phyloP scores from a whole-genome alignment of 106 monocot genomes.

The Alisma plantagoaquatica region DNA sequence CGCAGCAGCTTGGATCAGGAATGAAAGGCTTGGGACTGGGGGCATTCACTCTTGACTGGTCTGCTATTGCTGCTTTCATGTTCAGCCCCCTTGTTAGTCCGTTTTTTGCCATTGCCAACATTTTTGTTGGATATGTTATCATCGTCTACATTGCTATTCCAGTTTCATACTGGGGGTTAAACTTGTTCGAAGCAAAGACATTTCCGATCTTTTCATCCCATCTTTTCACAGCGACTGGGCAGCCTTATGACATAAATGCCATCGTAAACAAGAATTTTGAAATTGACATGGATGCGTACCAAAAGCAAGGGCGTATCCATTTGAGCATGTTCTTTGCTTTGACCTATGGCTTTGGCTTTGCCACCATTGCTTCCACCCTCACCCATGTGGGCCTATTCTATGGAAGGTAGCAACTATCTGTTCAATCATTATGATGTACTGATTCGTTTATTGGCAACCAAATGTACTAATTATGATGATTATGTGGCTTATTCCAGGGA shows the following conservation, averaged over 20 bases:
- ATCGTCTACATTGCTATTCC: conserved; percentile 58
- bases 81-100: conserved; percentile 75
- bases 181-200: conserved; percentile 61
- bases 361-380: conserved; percentile 74
- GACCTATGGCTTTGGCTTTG: conserved; percentile 75
- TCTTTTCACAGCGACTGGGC: conserved; percentile 42
- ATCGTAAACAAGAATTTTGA: conserved; percentile 81
- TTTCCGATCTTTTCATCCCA: conserved; percentile 88
- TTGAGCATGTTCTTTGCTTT: conserved; percentile 82
- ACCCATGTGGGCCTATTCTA: conserved; percentile 81
- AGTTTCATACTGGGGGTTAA: conserved; percentile 55
- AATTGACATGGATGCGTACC: conserved; percentile 55
- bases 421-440: neutral
- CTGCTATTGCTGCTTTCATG: conserved; percentile 71
- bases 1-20: conserved; percentile 89
- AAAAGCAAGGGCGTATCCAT: conserved; percentile 49
- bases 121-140: conserved; percentile 50
- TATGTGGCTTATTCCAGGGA: conserved; percentile 44
- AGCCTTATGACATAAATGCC: conserved; percentile 39
- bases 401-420: conserved; percentile 44
- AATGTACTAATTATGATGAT: neutral
- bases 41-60: conserved; percentile 87
- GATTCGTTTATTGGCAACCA: neutral
- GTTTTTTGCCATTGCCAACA: conserved; percentile 81
- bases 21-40: conserved; percentile 69